Evolutionary conservation across 768 basidiomycete species (phyloP), one percentile per base, ranked within the genome.

Genomic region (Lentinula guzmanii): DNA sequence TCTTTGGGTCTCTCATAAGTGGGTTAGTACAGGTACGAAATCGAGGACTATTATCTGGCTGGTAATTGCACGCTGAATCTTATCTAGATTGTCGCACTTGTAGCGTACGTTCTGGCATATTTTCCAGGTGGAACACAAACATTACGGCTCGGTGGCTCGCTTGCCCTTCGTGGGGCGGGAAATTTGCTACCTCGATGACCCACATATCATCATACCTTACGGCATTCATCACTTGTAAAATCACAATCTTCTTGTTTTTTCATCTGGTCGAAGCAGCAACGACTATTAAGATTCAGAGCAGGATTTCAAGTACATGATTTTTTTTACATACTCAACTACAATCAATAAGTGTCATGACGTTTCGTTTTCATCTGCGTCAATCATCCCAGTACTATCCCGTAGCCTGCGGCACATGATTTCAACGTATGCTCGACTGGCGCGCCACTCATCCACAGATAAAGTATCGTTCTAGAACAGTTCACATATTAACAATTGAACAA

Each of bases 61-160:
- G 18, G 33, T 28, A 4, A n/a, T 5, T 13, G 33, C 10, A 52
- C 50, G 28, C 57, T 60, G 51, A 45, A 28, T 18, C 41, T 35
- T 2, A 41, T 11, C 46, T 2, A 93, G 84, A 85, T 97, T 43
- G 76, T 91, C 48, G 87, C 95, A 1, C 84, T 99, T 16, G 78
- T 97, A 13, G 82, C 90, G 13, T 99, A 99, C 70, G 82, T 98
- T 6, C 79, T 94, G 16, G 95, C 95, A 0, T 98, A 98, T 76
- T 98, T 99, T 75, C 97, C 97, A 18, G 95, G 92, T 9, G 96
- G 89, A 33, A 82, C 81, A 33, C 86, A 89, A 66, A 93, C 93
- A 1, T 77, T 94, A 21, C 84, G 89, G 21, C 81, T 94, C 68
- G 93, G 93, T 5, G 85, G 86, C 37, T 86, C 87, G 59, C 78